These are phyloP conservation scores for Aspergillus biplanus DNA, from an alignment of 495 filamentous ascomycete species.

Conservation along the genomic window DNA sequence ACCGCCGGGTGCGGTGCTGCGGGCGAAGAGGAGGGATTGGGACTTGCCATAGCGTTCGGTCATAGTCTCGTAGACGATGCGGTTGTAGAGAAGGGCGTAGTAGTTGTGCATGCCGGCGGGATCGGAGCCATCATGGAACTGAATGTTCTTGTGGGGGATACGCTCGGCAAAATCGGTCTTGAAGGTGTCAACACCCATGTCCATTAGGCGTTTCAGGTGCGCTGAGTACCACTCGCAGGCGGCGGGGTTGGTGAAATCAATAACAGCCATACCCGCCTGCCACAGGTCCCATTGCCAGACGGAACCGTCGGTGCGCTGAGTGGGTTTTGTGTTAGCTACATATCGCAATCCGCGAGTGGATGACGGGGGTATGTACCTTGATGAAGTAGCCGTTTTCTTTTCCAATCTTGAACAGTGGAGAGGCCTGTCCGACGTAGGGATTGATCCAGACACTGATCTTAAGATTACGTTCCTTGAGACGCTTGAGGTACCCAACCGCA, in stretches of 20 bases:
- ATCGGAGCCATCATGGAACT: conserved; percentile 60
- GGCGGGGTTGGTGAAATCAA: conserved; percentile 74
- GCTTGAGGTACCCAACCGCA: conserved; percentile 61
- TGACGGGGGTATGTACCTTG: conserved; percentile 40
- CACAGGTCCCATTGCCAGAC: conserved; percentile 76
- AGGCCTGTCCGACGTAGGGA: conserved; percentile 70
- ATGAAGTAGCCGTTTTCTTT: conserved; percentile 69
- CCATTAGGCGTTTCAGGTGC: conserved; percentile 63
- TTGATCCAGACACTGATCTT: conserved; percentile 75
- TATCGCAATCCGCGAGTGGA: neutral
- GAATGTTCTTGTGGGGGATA: conserved; percentile 64
- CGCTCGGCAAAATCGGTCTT: conserved; percentile 78
- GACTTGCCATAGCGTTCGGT: conserved; percentile 58
- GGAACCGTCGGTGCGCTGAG: conserved; percentile 63
- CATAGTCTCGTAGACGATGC: conserved; percentile 67
- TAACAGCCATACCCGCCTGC: conserved; percentile 74
- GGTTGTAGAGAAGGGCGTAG: conserved; percentile 72
- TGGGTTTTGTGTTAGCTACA: neutral
- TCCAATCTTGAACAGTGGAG: conserved; percentile 64
- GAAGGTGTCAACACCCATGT: conserved; percentile 68
- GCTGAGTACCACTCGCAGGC: conserved; percentile 62
- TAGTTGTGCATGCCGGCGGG: conserved; percentile 74
- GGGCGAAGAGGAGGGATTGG: conserved; percentile 69
- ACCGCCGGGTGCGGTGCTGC: conserved; percentile 66
- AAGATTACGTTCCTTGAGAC: conserved; percentile 64